A percentile compares a stretch with the other conserved stretches of the same genome.
These are phyloP conservation scores for Globisporangium emineosum DNA, from an alignment of 352 stramenopile genomes.

Conservation along the genomic window DNA sequence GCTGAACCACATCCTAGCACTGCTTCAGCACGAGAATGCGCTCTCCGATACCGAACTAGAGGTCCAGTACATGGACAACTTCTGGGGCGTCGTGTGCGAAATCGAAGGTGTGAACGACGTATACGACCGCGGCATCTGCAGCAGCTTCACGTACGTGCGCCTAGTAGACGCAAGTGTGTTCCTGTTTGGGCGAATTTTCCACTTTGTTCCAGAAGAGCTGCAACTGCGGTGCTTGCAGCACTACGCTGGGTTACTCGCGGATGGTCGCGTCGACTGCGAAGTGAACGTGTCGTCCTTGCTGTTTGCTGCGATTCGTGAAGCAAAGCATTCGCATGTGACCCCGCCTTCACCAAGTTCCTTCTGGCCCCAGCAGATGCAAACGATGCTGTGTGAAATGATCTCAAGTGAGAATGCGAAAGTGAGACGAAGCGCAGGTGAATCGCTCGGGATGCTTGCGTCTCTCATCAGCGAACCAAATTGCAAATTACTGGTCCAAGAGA, in stretches of 20 bases:
- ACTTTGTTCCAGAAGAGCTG: slow-evolving; percentile 78
- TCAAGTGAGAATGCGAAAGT: slow-evolving; percentile 58
- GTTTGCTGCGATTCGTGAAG: slow-evolving; percentile 62
- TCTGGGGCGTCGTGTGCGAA: slow-evolving; percentile 48
- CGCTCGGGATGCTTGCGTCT: slow-evolving; percentile 57
- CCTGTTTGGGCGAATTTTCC: slow-evolving; percentile 76
- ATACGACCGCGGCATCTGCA: slow-evolving; percentile 43
- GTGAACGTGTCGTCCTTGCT: slow-evolving; percentile 79
- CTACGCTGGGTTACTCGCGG: slow-evolving; percentile 57
- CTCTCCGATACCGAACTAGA: slow-evolving; percentile 83
- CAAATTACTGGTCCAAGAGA: slow-evolving; percentile 55
- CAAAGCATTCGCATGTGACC: slow-evolving; percentile 24
- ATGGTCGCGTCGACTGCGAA: slow-evolving; percentile 59
- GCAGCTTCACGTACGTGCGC: slow-evolving; percentile 76
- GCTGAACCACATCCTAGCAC: slow-evolving; percentile 69
- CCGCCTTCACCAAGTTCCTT: slow-evolving; percentile 26
- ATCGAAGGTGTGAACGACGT: slow-evolving; percentile 24
- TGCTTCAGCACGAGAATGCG: slow-evolving; percentile 67
- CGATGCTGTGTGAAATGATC: slow-evolving; percentile 81
- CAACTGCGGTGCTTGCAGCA: slow-evolving; percentile 83
- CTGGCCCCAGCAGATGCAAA: slow-evolving; percentile 76
- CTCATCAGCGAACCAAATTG: slow-evolving; percentile 46
- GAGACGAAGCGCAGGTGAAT: slow-evolving; percentile 69
- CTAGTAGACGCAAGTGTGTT: slow-evolving; percentile 77
- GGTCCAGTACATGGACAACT: slow-evolving; percentile 79